Percentiles rank a stretch among this genome's conserved stretches.
Evolutionary conservation across 2,329 filamentous ascomycete genomes (phyloP).

Genomic region (Passalora sequoiae): DNA sequence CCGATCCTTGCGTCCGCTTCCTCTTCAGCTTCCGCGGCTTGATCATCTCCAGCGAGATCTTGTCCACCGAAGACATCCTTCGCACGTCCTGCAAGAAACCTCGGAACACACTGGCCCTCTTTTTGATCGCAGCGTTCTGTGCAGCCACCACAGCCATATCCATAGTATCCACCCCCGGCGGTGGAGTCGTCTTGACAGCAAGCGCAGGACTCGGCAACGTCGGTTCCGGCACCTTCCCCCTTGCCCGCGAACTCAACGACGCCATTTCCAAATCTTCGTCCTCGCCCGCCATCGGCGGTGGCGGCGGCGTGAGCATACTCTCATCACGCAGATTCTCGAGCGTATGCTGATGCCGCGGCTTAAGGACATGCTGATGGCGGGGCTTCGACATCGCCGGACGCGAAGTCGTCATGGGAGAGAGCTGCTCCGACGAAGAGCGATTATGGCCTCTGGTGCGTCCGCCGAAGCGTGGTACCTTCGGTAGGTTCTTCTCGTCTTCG

Average conservation of each 20-base stretch:
- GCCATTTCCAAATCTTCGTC: too few species aligned
- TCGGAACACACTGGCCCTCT: conserved; percentile 12
- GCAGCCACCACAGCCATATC: not conserved
- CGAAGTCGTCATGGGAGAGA: conserved; percentile 16
- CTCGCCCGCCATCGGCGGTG: too few species aligned
- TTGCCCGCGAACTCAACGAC: too few species aligned
- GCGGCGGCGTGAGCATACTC: too few species aligned
- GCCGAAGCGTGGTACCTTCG: not conserved
- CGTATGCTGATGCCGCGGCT: conserved; percentile 2
- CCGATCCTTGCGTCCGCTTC: not conserved
- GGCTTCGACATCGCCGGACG: conserved; percentile 3
- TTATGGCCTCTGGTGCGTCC: conserved; percentile 10
- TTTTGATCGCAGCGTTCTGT: conserved; percentile 5
- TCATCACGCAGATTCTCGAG: conserved; percentile 7
- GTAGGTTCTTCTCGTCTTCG: conserved; percentile 1
- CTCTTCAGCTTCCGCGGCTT: not conserved
- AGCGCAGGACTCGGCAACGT: too few species aligned
- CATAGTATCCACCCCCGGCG: not conserved
- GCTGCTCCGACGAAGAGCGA: conserved; percentile 21
- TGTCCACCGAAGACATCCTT: conserved; percentile 8
- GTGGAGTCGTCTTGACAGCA: too few species aligned
- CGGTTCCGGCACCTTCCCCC: too few species aligned
- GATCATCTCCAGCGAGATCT: not conserved
- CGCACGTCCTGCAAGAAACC: conserved; percentile 10
- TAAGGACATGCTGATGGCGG: conserved; percentile 4